Base-by-base conservation (phyloP, 2,329 filamentous ascomycete species). In the Hypoxylon sp. region DNA sequence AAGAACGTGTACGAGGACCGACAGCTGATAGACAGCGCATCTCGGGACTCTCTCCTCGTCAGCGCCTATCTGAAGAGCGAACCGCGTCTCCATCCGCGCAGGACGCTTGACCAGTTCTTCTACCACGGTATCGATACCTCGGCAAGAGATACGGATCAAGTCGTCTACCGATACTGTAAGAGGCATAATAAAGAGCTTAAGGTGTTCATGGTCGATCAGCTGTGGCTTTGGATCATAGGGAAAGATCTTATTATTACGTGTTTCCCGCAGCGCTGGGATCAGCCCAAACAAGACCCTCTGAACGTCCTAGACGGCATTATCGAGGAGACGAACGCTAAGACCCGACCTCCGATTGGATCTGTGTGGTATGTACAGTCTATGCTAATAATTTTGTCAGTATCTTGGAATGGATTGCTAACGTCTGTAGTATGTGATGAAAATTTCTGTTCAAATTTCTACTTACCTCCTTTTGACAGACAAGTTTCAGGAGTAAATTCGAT, bases 201-300 rank as follows among this genome's bases (percentile, higher is more conserved):
- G 66, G 84, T 90, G 2, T 89, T 89, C 75, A 90, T 90, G 88
- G 89, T 91, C 0, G 89, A 91, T 74, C 89, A 91, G 71, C 79
- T 91, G 1, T 91, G 89, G 89, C 84, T 91, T 74, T 90, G 87
- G 86, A 82, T 89, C 2, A 73, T 91, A 0, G 79, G 85, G 63
- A 81, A 78, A 63, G 87, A 89, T 63, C 78, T 90, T 14, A 83
- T 91, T 17, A 83, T 91, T 10, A 88, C 86, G 0, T 84, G 84
- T 58, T 89, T 89, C 62, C 86, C 86, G 1, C 83, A 88, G 67
- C 79, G 86, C 4, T 89, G 86, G 86, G 80, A 85, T 32, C 87
- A 90, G 73, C 87, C 87, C 0, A 85, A 85, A 56, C 87, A 88
- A 57, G 87, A 90, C 61, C 87, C 87, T 0, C 77, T 90, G 11